A percentile compares a stretch with the other conserved stretches of the same genome.
Evolutionary conservation across 2,329 filamentous ascomycete genomes (phyloP).

Genomic region (Stagonosporopsis vannaccii): DNA sequence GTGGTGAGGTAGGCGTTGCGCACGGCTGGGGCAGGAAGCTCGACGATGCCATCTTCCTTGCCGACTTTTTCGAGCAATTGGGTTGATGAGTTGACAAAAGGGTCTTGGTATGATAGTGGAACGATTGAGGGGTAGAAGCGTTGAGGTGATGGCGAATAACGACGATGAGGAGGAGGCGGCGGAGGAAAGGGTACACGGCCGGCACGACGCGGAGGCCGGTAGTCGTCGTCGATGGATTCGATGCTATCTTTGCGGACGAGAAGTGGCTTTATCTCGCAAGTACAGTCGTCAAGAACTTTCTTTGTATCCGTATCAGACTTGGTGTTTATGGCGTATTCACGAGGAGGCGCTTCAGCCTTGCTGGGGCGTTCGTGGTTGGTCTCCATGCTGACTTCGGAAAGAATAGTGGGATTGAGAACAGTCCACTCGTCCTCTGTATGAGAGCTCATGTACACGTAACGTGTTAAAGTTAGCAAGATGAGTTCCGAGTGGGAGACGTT

Average conservation of each 20-base stretch:
- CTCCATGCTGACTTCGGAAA: slow-evolving; percentile 13
- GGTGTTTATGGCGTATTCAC: not conserved
- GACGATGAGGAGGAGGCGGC: slow-evolving; percentile 10
- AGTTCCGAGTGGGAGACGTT: not conserved
- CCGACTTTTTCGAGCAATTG: slow-evolving; percentile 25
- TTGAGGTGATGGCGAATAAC: slow-evolving; percentile 15
- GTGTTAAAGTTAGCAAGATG: not conserved
- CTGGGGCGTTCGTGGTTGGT: slow-evolving; percentile 21
- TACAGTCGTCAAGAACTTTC: slow-evolving; percentile 7
- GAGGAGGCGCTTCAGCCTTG: not conserved
- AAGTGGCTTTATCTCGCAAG: slow-evolving; percentile 7
- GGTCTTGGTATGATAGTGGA: not conserved
- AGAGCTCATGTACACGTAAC: slow-evolving; percentile 27
- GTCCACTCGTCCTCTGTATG: slow-evolving; percentile 30
- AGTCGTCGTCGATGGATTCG: slow-evolving; percentile 17
- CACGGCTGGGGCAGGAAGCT: slow-evolving; percentile 26
- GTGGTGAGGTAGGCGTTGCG: slow-evolving; percentile 32
- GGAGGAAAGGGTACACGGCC: slow-evolving; percentile 3
- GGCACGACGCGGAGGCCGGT: slow-evolving; percentile 14
- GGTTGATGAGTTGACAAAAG: slow-evolving; percentile 21
- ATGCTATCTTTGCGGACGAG: slow-evolving; percentile 20
- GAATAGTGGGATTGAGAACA: slow-evolving; percentile 17
- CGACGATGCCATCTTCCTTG: slow-evolving; percentile 28
- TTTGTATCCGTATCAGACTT: not conserved
- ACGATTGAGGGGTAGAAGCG: slow-evolving; percentile 1